Conservation (phyloP, 2,329 filamentous ascomycete species). For the Graphilbum ipis-grandicollis region DNA sequence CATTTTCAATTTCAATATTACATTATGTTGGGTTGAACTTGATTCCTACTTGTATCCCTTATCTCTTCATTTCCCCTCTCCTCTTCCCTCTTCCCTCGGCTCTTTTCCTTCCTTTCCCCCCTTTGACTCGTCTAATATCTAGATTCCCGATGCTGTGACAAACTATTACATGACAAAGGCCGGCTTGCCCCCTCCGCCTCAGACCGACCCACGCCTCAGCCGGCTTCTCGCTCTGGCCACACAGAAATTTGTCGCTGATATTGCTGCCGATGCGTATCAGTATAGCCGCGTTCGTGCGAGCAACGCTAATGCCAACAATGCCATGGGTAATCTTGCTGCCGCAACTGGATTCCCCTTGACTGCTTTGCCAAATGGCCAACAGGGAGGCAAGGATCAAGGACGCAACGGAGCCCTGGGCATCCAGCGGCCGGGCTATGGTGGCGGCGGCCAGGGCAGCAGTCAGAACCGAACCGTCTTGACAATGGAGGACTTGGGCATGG, state of each 20-base stretch:
- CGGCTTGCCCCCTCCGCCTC: slow-evolving; percentile 79
- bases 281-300: slow-evolving; percentile 92
- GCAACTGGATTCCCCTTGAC: slow-evolving; percentile 51
- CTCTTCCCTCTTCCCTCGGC: no score
- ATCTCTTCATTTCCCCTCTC: no score
- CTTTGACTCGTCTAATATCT: no score
- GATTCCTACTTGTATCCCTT: no score
- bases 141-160: slow-evolving; percentile 96
- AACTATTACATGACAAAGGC: slow-evolving; percentile 96
- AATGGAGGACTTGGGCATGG: slow-evolving; percentile 98
- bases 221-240: slow-evolving; percentile 92
- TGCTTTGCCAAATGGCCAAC: slow-evolving; percentile 31
- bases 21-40: no score
- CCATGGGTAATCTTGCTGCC: slow-evolving; percentile 71
- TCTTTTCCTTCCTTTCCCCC: no score
- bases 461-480: slow-evolving; percentile 89
- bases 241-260: slow-evolving; percentile 96
- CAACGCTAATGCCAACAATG: slow-evolving; percentile 66
- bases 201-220: slow-evolving; percentile 77
- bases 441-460: slow-evolving; percentile 73
- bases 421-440: slow-evolving; percentile 65
- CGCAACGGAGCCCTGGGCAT: slow-evolving; percentile 49
- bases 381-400: slow-evolving; percentile 38
- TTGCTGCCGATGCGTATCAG: slow-evolving; percentile 94
- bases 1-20: no score